Percentiles rank a stretch among this genome's conserved stretches.
Evolutionary conservation across 768 basidiomycete species (phyloP).

Genomic region (Russula griseocarnosa): DNA sequence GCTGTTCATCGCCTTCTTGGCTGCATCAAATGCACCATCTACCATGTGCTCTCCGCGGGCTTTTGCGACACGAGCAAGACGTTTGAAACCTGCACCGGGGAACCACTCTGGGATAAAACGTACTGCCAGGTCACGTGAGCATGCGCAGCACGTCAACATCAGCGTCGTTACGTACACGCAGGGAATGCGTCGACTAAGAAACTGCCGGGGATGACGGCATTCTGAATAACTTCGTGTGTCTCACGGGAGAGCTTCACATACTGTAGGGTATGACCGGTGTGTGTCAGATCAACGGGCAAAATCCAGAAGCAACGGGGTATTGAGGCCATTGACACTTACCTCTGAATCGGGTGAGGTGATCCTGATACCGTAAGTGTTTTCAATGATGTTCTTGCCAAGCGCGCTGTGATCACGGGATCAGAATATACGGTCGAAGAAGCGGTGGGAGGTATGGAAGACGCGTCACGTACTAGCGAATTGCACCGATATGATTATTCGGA

Average conservation of each 20-base stretch:
- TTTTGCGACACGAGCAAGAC: slow-evolving; percentile 23
- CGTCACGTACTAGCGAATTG: slow-evolving; percentile 25
- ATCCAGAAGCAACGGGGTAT: neutral
- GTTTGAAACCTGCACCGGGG: slow-evolving; percentile 29
- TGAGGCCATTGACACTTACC: slow-evolving; percentile 1
- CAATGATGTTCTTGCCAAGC: slow-evolving; percentile 27
- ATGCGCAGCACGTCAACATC: too few species aligned
- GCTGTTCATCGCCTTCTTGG: slow-evolving; percentile 22
- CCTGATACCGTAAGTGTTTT: slow-evolving; percentile 27
- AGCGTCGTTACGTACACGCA: slow-evolving; percentile 13
- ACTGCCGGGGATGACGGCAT: slow-evolving; percentile 27
- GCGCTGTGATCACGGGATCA: slow-evolving; percentile 24
- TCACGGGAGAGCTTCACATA: slow-evolving; percentile 27
- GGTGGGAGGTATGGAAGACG: neutral
- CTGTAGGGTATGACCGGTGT: neutral
- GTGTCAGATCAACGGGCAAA: neutral
- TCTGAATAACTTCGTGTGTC: slow-evolving; percentile 27
- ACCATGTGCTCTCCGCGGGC: slow-evolving; percentile 27
- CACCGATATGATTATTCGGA: slow-evolving; percentile 22
- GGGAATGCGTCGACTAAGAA: slow-evolving; percentile 28
- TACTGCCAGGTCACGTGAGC: slow-evolving; percentile 21
- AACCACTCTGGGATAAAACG: slow-evolving; percentile 27
- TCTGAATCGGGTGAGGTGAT: slow-evolving; percentile 24
- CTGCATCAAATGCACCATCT: slow-evolving; percentile 23
- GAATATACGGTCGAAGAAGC: slow-evolving; percentile 4